A percentile compares a stretch with the other conserved stretches of the same genome.
Conservation (phyloP, 768 basidiomycete genomes). For the Kwoniella heveanensis region DNA sequence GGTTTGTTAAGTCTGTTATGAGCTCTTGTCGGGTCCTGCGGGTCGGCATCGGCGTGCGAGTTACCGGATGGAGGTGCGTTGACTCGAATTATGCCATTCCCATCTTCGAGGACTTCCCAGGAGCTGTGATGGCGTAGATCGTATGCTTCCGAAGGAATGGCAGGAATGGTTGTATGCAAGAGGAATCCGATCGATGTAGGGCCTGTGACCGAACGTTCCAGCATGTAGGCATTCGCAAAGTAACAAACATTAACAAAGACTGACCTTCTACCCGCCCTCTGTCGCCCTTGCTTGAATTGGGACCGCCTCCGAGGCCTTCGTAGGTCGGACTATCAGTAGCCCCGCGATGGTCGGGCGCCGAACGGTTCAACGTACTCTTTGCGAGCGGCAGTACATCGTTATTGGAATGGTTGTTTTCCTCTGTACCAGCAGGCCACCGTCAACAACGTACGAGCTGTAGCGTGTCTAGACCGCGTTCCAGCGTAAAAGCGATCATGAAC, state of each 20-base stretch:
- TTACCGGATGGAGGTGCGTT: slow-evolving; percentile 45
- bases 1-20: slow-evolving; percentile 45
- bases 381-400: background rate
- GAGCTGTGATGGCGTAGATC: slow-evolving; percentile 85
- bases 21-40: slow-evolving; percentile 26
- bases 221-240: no score
- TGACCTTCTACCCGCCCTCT: slow-evolving; percentile 49
- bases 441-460: no score
- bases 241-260: background rate
- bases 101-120: slow-evolving; percentile 79
- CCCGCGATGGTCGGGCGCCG: background rate
- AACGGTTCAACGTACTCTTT: background rate
- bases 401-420: background rate
- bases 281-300: background rate
- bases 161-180: slow-evolving; percentile 86
- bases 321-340: slow-evolving; percentile 3
- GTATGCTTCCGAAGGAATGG: slow-evolving; percentile 80
- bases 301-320: slow-evolving; percentile 4
- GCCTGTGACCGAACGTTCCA: slow-evolving; percentile 60
- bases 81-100: slow-evolving; percentile 76
- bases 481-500: no score
- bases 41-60: slow-evolving; percentile 31
- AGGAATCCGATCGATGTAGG: slow-evolving; percentile 84
- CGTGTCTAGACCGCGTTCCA: no score
- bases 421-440: background rate